Conservation (phyloP, 176 grass and related monocot genomes). For the Carex myosuroides region DNA sequence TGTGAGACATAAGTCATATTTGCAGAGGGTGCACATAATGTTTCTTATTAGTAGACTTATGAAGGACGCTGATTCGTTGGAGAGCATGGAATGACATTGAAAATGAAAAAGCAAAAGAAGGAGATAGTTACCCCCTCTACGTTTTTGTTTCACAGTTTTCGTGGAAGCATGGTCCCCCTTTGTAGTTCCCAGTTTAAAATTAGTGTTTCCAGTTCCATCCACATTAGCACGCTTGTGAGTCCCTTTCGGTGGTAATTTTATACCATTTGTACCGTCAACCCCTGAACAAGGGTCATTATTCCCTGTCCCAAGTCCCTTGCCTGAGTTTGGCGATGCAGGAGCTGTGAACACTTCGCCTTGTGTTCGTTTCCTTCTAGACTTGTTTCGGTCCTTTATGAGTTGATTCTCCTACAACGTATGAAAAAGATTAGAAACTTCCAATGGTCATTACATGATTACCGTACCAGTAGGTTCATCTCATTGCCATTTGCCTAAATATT, state of each 20-base stretch:
- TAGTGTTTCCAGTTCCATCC: slow-evolving; percentile 41
- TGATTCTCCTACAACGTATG: slow-evolving; percentile 64
- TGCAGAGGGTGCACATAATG: background rate
- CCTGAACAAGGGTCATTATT: slow-evolving; percentile 41
- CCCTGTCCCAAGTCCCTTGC: slow-evolving; percentile 45
- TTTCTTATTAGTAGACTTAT: background rate
- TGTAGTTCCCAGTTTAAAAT: slow-evolving; percentile 42
- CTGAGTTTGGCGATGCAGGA: slow-evolving; percentile 39
- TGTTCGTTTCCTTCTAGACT: slow-evolving; percentile 71
- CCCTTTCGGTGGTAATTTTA: slow-evolving; percentile 39
- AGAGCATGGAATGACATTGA: slow-evolving; percentile 18
- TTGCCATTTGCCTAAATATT: background rate
- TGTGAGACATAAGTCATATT: slow-evolving; percentile 4
- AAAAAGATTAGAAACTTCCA: background rate
- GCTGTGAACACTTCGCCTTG: slow-evolving; percentile 49
- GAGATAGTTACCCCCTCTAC: slow-evolving; percentile 50
- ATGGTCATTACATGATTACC: background rate
- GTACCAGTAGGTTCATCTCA: background rate
- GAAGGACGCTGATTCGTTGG: background rate
- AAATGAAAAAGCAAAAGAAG: slow-evolving; percentile 19
- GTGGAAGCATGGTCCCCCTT: slow-evolving; percentile 63
- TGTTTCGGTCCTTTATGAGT: slow-evolving; percentile 90
- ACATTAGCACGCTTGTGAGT: slow-evolving; percentile 51
- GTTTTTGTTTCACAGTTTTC: slow-evolving; percentile 84
- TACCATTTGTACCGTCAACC: slow-evolving; percentile 42